A percentile compares a stretch with the other conserved stretches of the same genome.
phyloP scores from a whole-genome alignment of 2,329 filamentous ascomycete genomes.

The Xenosphaeropsis pyriputrescens region DNA sequence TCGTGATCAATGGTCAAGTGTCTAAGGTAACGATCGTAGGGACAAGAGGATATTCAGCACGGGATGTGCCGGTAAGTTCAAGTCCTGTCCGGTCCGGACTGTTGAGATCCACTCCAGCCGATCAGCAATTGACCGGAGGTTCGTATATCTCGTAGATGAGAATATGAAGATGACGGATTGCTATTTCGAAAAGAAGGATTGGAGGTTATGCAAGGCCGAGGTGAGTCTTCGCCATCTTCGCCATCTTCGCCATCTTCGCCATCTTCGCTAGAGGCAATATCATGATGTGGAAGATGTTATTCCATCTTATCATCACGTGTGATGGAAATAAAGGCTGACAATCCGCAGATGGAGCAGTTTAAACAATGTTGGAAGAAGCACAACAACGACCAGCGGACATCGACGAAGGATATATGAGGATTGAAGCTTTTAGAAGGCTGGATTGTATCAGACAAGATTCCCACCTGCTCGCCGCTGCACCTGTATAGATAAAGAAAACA shows the following conservation, averaged over 20 bases:
- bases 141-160: slow-evolving; percentile 42
- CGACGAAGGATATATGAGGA: slow-evolving; percentile 46
- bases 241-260: too few relatives aligned
- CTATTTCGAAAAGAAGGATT: slow-evolving; percentile 92
- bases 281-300: too few relatives aligned
- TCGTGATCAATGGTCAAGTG: background rate
- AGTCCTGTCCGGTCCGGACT: too few relatives aligned
- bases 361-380: slow-evolving; percentile 83
- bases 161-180: slow-evolving; percentile 88
- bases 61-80: slow-evolving; percentile 63
- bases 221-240: slow-evolving; percentile 42
- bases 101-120: too few relatives aligned
- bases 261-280: too few relatives aligned
- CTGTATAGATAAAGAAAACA: background rate
- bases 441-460: slow-evolving; percentile 5
- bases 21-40: slow-evolving; percentile 35
- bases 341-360: slow-evolving; percentile 70
- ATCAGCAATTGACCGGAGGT: too few relatives aligned
- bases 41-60: slow-evolving; percentile 97
- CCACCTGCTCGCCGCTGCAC: slow-evolving; percentile 4
- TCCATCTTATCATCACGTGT: slow-evolving; percentile 9
- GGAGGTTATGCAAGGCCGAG: slow-evolving; percentile 78
- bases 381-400: slow-evolving; percentile 73
- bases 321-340: background rate
- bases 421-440: too few relatives aligned